Base-by-base conservation (phyloP, 192 early-diverging fungal genomes). In the Phlyctochytrium bullatum region DNA sequence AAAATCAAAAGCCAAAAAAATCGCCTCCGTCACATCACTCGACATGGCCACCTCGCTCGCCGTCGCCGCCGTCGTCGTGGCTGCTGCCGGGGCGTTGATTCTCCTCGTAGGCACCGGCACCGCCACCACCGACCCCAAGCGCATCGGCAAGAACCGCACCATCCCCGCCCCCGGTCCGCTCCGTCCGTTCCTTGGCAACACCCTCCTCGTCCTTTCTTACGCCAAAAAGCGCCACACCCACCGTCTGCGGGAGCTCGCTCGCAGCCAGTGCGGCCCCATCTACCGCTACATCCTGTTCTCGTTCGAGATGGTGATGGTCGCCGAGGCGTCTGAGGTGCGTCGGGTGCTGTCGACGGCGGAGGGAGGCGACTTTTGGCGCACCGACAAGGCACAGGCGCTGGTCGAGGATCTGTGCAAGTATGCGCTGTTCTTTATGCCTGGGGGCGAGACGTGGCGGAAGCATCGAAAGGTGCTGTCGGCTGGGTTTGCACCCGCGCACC, bases 381-480 rank as follows among this genome's bases (percentile, higher is more conserved):
- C 40, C 10, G 20, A 6, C 20, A 20, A 14, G 6, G 40, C 10
- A 20, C 6, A 14, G 40, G 10, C 6, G 40, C 20, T 47, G 6
- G 6, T 6, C 40, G 40, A 47, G 20, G 40, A 20, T 20, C 6
- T 47, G 20, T 47, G 6, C 40, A 47, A 20, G 20, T 47, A 69
- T 69, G 69, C 66, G 14, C 64, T 84, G 25, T 84, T 82, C 60
- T 23, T 66, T 2, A 23, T 80, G 20, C 73, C 68, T 2, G 23
- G 63, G 23, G 80, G 68, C 20, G 74, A 76, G 2, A 16, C 34
- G n/a, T 84, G 82, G 82, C 79, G 80, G 62, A 61, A 65, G 16
- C 83, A 84, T 68, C 69, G 83, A 17, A 84, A 84, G 53, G 61
- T 71, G 29, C 59, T 84, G 23, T 76, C 77, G 59, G 80, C 83